phyloP scores from a whole-genome alignment of 2,329 filamentous ascomycete genomes.

The Epichloe glyceriae region DNA sequence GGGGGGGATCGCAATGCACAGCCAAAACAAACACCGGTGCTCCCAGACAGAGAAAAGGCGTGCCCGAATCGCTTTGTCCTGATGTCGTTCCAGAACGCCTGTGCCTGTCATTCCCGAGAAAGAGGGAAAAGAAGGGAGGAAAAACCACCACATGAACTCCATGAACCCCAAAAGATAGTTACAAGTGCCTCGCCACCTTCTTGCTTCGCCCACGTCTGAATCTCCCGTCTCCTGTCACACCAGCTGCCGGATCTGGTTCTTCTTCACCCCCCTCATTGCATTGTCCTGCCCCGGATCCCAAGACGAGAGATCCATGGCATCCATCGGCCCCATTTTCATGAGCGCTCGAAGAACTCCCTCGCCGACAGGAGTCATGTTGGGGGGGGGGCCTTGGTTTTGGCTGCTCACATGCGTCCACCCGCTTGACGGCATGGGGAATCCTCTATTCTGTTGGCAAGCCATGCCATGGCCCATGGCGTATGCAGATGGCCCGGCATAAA shows the following conservation, averaged over 20 bases:
- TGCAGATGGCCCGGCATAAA: constrained; percentile 25
- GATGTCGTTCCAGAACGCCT: too few species aligned
- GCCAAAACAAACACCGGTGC: too few species aligned
- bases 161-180: too few species aligned
- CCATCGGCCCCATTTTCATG: constrained; percentile 47
- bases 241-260: neutral
- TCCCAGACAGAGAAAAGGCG: too few species aligned
- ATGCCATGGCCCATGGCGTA: constrained; percentile 21
- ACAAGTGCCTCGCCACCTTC: neutral
- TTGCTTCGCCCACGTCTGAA: neutral
- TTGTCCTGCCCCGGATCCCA: constrained; percentile 29
- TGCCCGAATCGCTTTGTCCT: too few species aligned
- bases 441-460: constrained; percentile 13
- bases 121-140: too few species aligned
- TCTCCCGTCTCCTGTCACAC: neutral
- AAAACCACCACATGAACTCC: too few species aligned
- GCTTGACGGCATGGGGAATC: constrained; percentile 29
- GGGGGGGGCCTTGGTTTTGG: constrained; percentile 16
- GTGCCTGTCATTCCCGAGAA: too few species aligned
- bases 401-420: constrained; percentile 31
- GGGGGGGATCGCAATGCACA: too few species aligned
- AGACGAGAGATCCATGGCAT: constrained; percentile 41
- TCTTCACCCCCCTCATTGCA: constrained; percentile 7
- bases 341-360: constrained; percentile 44
- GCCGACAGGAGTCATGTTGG: constrained; percentile 39